Base-by-base conservation (phyloP, 768 basidiomycete species). In the Leccinum longicurvipes region DNA sequence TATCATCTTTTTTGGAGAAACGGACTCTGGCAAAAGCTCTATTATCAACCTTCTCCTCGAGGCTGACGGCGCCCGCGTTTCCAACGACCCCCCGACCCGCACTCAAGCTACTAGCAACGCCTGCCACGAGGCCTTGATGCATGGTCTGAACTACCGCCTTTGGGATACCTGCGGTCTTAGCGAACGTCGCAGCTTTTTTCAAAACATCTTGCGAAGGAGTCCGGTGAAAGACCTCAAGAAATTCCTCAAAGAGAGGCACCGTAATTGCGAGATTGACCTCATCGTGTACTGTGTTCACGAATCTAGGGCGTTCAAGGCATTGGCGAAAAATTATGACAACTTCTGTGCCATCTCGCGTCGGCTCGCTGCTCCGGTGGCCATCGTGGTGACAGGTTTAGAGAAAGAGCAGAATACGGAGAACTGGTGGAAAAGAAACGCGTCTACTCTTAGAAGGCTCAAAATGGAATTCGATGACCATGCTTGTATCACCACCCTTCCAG, bases 91-190 rank as follows among this genome's bases (percentile, higher is more conserved):
- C 9, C 31, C 21, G 1, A 56, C 55, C 17, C 65, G 66, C 46
- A 70, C 68, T n/a, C 44, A 31, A 21, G 17, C 0, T 3, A 14
- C 31, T 31, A 31, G 31, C 14, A 50, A 6, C 27, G 3, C 34
- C 11, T 4, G 15, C 21, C 58, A 65, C n/a, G 28, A 54, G 41
- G 49, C 44, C 47, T 51, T 14, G 8, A 36, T 63, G 11, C 15
- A 55, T 15, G 51, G 49, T 7, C 29, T 2, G 14, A 25, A 11
- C 28, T 64, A 57, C 19, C 39, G n/a, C 0, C 32, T 76, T 0
- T 70, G 74, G 67, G 76, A 77, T 39, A 77, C 74, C 5, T 67
- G 67, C 8, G 76, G 76, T 19, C 70, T 77, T 21, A 61, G 72
- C 41, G 74, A 69, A 54, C 73, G 39, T n/a, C 48, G 50, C 24